Percentiles rank a stretch among this genome's conserved stretches.
phyloP scores from a whole-genome alignment of 1,284 basidiomycete species.

The Pseudozyma pruni region DNA sequence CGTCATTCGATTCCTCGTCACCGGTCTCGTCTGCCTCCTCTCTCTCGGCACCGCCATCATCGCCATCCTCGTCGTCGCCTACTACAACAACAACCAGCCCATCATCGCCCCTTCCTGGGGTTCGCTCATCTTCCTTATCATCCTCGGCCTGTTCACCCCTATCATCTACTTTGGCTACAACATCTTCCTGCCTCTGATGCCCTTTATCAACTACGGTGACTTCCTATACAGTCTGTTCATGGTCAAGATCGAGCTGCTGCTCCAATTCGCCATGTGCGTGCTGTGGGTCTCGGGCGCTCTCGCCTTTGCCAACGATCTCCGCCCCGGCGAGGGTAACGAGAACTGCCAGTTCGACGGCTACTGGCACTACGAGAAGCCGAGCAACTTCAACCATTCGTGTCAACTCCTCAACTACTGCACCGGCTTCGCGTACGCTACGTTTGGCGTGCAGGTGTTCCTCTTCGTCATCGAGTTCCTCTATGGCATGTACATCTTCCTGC shows the following conservation, averaged over 20 bases:
- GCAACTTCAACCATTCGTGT: slow-evolving; percentile 67
- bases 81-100: slow-evolving; percentile 67
- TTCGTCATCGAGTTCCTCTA: slow-evolving; percentile 59
- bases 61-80: slow-evolving; percentile 63
- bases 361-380: slow-evolving; percentile 68
- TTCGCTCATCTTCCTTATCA: slow-evolving; percentile 67
- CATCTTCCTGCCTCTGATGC: slow-evolving; percentile 65
- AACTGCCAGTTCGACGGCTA: slow-evolving; percentile 69
- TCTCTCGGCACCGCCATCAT: slow-evolving; percentile 63
- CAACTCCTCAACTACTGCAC: slow-evolving; percentile 67
- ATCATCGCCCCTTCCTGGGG: slow-evolving; percentile 68
- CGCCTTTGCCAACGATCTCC: slow-evolving; percentile 66
- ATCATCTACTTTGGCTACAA: slow-evolving; percentile 68
- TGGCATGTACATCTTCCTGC: slow-evolving; percentile 66
- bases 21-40: slow-evolving; percentile 60
- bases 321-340: slow-evolving; percentile 55
- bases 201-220: slow-evolving; percentile 65
- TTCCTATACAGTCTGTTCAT: slow-evolving; percentile 65
- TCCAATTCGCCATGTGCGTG: slow-evolving; percentile 66
- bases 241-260: slow-evolving; percentile 66
- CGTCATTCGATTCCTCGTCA: slow-evolving; percentile 61
- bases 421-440: slow-evolving; percentile 67
- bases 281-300: slow-evolving; percentile 68
- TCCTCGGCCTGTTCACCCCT: slow-evolving; percentile 67
- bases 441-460: slow-evolving; percentile 65